Evolutionary conservation across 2,329 filamentous ascomycete species (phyloP).

Genomic region (Neobulgaria alba): DNA sequence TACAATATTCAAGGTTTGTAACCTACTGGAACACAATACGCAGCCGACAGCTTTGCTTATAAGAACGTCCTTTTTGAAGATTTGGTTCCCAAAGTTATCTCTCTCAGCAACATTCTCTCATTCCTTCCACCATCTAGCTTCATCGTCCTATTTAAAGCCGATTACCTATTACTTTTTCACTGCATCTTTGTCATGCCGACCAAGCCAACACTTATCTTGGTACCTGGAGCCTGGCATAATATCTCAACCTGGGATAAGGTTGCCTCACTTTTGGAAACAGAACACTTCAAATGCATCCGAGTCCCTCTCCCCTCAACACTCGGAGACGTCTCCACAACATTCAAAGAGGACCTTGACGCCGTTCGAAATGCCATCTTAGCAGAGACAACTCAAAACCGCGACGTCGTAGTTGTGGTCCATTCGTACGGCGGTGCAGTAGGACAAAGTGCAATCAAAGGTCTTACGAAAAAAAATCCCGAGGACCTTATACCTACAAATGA

Average conservation of each 20-base stretch:
- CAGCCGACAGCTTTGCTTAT: no score
- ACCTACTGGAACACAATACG: no score
- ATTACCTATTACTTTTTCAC: no score
- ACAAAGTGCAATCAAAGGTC: slow-evolving; percentile 33
- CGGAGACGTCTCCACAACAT: slow-evolving; percentile 24
- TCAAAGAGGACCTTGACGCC: slow-evolving; percentile 31
- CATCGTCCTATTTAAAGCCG: no score
- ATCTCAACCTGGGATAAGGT: slow-evolving; percentile 31
- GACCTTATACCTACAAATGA: slow-evolving; percentile 1
- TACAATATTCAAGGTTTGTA: no score
- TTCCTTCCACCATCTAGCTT: no score
- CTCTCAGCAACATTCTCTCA: no score
- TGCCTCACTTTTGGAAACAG: slow-evolving; percentile 26
- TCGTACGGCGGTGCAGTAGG: slow-evolving; percentile 35
- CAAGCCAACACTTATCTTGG: slow-evolving; percentile 35
- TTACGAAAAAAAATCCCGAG: slow-evolving; percentile 22
- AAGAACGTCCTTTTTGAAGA: no score
- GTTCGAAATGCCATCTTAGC: slow-evolving; percentile 28
- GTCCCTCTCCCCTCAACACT: slow-evolving; percentile 31
- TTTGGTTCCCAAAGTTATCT: no score
- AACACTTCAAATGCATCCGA: slow-evolving; percentile 26
- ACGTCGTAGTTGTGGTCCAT: slow-evolving; percentile 36
- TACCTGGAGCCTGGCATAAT: slow-evolving; percentile 41
- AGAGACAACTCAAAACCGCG: slow-evolving; percentile 29
- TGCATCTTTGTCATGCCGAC: no score